Conservation (phyloP, 768 basidiomycete species). For the Favolaschia claudopus region DNA sequence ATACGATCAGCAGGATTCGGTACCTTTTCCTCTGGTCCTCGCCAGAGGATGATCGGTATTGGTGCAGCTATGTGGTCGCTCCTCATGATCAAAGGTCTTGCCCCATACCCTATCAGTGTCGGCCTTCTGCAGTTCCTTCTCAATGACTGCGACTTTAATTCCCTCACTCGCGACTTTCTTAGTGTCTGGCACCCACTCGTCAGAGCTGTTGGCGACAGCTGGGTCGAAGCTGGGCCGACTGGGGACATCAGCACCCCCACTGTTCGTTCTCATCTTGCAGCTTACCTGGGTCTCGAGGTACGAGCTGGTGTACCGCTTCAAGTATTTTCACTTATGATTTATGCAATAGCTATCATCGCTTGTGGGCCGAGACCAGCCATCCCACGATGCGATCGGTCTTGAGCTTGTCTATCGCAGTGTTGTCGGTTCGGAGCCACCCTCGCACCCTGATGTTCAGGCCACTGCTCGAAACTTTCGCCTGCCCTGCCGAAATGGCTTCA, state of each 20-base stretch:
- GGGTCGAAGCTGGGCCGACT: background rate
- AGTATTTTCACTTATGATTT: background rate
- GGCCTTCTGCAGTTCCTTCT: background rate
- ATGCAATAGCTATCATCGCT: background rate
- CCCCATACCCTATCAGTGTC: background rate
- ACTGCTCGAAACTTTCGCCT: background rate
- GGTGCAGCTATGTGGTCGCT: background rate
- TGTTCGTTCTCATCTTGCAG: background rate
- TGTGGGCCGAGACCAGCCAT: background rate
- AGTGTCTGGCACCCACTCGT: background rate
- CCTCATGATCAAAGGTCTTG: background rate
- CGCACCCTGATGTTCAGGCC: background rate
- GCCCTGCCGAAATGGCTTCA: background rate
- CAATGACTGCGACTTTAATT: background rate
- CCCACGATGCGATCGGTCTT: background rate
- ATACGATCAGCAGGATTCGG: background rate
- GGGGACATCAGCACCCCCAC: background rate
- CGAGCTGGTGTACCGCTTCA: background rate
- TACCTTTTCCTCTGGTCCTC: background rate
- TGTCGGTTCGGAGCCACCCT: background rate
- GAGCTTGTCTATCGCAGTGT: background rate
- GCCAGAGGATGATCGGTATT: background rate
- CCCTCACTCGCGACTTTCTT: background rate
- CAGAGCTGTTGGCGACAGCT: background rate
- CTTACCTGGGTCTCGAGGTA: background rate